Conservation (phyloP, 2,329 filamentous ascomycete genomes). For the Aspergillus vadensis region DNA sequence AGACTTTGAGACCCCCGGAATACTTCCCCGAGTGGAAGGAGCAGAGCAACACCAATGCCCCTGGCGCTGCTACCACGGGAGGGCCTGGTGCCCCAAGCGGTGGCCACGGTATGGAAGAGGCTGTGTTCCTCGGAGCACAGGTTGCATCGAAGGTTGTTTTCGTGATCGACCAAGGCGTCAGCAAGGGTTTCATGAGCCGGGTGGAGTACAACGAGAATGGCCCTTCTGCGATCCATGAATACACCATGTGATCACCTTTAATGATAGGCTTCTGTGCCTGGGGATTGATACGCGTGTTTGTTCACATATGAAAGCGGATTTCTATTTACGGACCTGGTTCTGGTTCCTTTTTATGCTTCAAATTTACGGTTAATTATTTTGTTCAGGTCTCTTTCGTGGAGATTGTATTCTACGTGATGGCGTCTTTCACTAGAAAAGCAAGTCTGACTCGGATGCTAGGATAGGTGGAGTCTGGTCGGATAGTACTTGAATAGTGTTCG, state of each 20-base stretch:
- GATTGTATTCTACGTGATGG: background rate
- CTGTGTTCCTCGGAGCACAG: constrained; percentile 82
- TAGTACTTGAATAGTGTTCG: background rate
- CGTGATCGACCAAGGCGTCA: constrained; percentile 66
- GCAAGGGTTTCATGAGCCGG: constrained; percentile 69
- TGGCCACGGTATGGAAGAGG: constrained; percentile 68
- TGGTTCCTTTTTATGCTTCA: background rate
- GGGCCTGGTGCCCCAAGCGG: constrained; percentile 27
- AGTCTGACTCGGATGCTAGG: background rate
- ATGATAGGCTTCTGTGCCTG: background rate
- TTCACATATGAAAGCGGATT: background rate
- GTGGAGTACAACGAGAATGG: constrained; percentile 69
- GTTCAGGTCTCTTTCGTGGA: background rate
- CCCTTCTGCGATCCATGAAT: constrained; percentile 65
- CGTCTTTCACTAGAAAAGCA: background rate
- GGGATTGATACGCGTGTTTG: background rate
- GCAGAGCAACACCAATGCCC: constrained; percentile 49
- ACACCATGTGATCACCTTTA: constrained; percentile 36
- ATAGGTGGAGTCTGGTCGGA: background rate
- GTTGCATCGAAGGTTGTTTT: constrained; percentile 78
- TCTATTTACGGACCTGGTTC: background rate
- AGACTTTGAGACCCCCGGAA: constrained; percentile 72
- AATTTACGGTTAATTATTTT: constrained; percentile 1
- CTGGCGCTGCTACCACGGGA: constrained; percentile 48
- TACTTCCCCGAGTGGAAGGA: constrained; percentile 93